A percentile compares a stretch with the other conserved stretches of the same genome.
Evolutionary conservation across 179 eudicot species (phyloP).

Genomic region (Beta macrorhiza): DNA sequence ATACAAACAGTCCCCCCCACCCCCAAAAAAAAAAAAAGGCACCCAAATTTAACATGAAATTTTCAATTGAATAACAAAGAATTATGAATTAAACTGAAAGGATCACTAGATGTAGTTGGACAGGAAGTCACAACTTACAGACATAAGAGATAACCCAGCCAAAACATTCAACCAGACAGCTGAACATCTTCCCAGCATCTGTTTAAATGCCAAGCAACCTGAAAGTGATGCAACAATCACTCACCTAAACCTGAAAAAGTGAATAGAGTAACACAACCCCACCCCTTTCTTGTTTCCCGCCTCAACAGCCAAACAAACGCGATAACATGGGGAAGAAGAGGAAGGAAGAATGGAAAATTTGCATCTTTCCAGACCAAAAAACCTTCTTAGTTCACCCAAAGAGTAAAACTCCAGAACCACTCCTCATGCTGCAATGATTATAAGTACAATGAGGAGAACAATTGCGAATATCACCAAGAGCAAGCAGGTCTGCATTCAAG

Average conservation of each 20-base stretch:
- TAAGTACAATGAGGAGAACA: slow-evolving; percentile 60
- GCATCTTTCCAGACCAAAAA: not conserved
- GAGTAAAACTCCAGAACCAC: not conserved
- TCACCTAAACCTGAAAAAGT: slow-evolving; percentile 5
- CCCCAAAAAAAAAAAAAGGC: not conserved
- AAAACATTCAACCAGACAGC: slow-evolving; percentile 15
- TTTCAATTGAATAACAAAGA: slow-evolving; percentile 19
- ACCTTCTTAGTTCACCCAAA: slow-evolving; percentile 1
- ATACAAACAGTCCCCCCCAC: not conserved
- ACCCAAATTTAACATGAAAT: not conserved
- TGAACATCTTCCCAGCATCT: not conserved
- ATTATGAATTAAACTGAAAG: slow-evolving; percentile 18
- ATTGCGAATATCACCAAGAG: slow-evolving; percentile 80
- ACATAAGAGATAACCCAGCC: slow-evolving; percentile 2
- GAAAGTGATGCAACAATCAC: slow-evolving; percentile 3
- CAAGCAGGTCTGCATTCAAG: slow-evolving; percentile 61
- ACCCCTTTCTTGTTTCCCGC: not conserved
- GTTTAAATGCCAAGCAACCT: not conserved
- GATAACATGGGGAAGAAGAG: not conserved
- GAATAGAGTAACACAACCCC: not conserved
- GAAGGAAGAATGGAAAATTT: slow-evolving; percentile 2
- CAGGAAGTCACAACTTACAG: slow-evolving; percentile 13
- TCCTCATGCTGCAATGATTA: slow-evolving; percentile 53
- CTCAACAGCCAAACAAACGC: slow-evolving; percentile 14
- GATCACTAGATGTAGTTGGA: slow-evolving; percentile 22